phyloP scores from a whole-genome alignment of 192 early-diverging fungal species.

The Backusella parvicylindrica region DNA sequence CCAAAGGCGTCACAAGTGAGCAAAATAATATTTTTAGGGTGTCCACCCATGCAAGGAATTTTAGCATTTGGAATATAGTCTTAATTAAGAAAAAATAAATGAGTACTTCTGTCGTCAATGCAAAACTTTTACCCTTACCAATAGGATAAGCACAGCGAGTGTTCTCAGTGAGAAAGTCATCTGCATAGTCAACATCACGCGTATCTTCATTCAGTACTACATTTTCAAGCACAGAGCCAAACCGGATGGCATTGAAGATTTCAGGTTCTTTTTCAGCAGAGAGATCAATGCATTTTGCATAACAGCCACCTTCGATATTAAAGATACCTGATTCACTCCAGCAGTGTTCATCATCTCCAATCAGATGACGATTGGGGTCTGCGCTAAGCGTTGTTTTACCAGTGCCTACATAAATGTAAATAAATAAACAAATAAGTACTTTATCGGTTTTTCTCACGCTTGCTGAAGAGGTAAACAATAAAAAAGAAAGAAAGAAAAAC shows the following conservation, averaged over 20 bases:
- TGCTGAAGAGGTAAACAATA: background rate
- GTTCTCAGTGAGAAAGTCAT: constrained; percentile 85
- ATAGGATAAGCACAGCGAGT: constrained; percentile 96
- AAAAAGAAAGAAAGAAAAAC: background rate
- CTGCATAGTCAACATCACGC: constrained; percentile 76
- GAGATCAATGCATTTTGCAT: constrained; percentile 94
- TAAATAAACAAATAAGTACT: background rate
- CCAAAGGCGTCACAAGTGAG: constrained; percentile 97
- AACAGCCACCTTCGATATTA: constrained; percentile 99
- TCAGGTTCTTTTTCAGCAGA: constrained; percentile 96
- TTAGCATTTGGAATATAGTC: constrained; percentile 93
- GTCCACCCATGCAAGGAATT: constrained; percentile 84
- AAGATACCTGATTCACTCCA: constrained; percentile 94
- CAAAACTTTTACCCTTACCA: constrained; percentile 13
- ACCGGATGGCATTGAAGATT: constrained; percentile 93
- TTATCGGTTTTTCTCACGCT: background rate
- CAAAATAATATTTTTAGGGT: constrained; percentile 93
- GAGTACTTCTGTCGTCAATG: background rate
- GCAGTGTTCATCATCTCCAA: constrained; percentile 99
- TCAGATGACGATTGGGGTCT: constrained; percentile 85
- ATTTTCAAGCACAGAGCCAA: constrained; percentile 92
- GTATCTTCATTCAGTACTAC: constrained; percentile 76
- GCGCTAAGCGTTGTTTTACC: constrained; percentile 98
- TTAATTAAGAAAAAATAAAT: background rate
- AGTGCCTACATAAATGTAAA: constrained; percentile 48